phyloP scores from a whole-genome alignment of 768 basidiomycete genomes.

The Termitomyces sp. region DNA sequence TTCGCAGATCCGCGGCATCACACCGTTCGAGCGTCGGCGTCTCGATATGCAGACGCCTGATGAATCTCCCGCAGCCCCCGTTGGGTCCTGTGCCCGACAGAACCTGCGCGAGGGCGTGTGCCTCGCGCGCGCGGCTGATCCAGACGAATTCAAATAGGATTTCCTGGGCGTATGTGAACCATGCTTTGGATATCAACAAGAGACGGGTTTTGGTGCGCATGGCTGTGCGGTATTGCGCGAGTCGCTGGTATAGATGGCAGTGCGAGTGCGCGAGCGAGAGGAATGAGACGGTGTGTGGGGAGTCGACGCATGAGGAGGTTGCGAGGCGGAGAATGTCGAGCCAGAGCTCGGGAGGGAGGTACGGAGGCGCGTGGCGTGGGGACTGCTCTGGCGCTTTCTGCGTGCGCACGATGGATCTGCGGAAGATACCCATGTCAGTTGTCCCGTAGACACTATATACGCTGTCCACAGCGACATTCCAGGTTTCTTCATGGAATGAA shows the following conservation, averaged over 20 bases:
- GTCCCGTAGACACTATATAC: neutral
- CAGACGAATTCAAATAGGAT: constrained; percentile 68
- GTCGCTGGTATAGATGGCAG: constrained; percentile 29
- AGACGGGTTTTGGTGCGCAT: constrained; percentile 50
- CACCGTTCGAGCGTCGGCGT: constrained; percentile 64
- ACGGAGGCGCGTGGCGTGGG: constrained; percentile 21
- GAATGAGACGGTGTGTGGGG: constrained; percentile 54
- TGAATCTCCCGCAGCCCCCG: constrained; percentile 38
- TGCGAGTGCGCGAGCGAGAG: constrained; percentile 41
- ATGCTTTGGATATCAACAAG: constrained; percentile 52
- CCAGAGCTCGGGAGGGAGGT: constrained; percentile 65
- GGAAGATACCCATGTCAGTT: neutral
- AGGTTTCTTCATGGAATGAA: neutral
- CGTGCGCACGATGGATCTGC: neutral
- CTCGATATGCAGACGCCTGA: constrained; percentile 68
- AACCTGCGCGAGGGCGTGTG: constrained; percentile 36
- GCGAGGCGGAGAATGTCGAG: constrained; percentile 60
- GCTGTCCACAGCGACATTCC: neutral
- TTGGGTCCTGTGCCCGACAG: constrained; percentile 32
- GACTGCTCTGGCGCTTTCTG: neutral
- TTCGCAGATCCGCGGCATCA: constrained; percentile 60
- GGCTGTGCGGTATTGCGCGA: constrained; percentile 39
- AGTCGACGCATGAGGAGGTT: constrained; percentile 38
- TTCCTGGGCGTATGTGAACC: constrained; percentile 50
- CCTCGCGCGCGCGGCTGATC: constrained; percentile 54